A percentile compares a stretch with the other conserved stretches of the same genome.
Evolutionary conservation across 2,329 filamentous ascomycete species (phyloP).

Genomic region (Paraphoma chrysanthemicola): DNA sequence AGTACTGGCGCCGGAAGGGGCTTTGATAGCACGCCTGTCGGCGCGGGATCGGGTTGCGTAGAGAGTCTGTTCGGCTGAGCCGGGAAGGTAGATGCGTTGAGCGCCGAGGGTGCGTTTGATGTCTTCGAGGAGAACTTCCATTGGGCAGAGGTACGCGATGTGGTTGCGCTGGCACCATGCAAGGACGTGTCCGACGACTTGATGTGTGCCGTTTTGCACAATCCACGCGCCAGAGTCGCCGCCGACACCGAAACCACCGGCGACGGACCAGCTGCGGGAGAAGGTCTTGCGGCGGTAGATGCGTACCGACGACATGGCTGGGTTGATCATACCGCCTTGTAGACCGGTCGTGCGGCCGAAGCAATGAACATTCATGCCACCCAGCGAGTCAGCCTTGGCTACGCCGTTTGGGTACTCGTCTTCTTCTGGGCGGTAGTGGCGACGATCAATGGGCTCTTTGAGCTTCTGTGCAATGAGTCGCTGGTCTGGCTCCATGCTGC

Average conservation of each 20-base stretch:
- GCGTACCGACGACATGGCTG: conserved; percentile 82
- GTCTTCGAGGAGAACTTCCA: conserved; percentile 87
- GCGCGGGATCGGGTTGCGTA: conserved; percentile 7
- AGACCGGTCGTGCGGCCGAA: conserved; percentile 86
- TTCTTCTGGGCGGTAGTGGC: conserved; percentile 43
- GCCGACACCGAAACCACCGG: conserved; percentile 72
- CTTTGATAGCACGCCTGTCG: conserved; percentile 9
- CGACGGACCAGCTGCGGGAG: conserved; percentile 72
- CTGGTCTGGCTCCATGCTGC: conserved; percentile 32
- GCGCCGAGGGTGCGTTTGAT: conserved; percentile 81
- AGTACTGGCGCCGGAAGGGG: conserved; percentile 5
- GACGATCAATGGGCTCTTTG: conserved; percentile 42
- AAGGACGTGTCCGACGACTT: conserved; percentile 87
- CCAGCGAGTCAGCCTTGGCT: conserved; percentile 67
- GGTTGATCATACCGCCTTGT: conserved; percentile 78
- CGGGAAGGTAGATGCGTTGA: conserved; percentile 73
- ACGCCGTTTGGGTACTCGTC: conserved; percentile 63
- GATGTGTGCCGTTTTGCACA: conserved; percentile 77
- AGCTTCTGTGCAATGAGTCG: conserved; percentile 41
- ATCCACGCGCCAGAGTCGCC: conserved; percentile 96
- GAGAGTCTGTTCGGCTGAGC: conserved; percentile 48
- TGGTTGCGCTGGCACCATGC: conserved; percentile 83
- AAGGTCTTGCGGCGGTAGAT: conserved; percentile 84
- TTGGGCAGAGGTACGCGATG: conserved; percentile 91
- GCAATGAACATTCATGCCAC: conserved; percentile 82